A percentile compares a stretch with the other conserved stretches of the same genome.
Evolutionary conservation across 495 filamentous ascomycete species (phyloP).

Genomic region (Tirmania nivea): DNA sequence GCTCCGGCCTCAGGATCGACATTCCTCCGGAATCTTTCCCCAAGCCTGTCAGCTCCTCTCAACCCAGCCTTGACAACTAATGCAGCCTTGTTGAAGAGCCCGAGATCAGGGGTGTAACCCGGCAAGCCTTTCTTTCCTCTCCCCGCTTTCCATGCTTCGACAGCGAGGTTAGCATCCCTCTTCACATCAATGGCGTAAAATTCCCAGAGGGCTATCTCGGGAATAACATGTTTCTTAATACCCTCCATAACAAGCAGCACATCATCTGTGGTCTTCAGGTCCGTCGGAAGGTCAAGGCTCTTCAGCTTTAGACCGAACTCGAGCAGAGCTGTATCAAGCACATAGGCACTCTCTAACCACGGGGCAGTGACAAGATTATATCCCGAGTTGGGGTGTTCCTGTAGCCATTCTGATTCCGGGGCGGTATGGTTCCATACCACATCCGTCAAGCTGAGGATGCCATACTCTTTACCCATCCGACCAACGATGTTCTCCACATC

Average conservation of each 20-base stretch:
- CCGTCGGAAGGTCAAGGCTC: constrained; percentile 47
- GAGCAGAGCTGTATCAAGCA: constrained; percentile 66
- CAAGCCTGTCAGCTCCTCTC: constrained; percentile 43
- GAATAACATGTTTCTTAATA: constrained; percentile 58
- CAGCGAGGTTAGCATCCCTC: constrained; percentile 39
- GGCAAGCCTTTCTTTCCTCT: constrained; percentile 19
- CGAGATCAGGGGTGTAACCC: constrained; percentile 25
- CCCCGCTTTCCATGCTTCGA: constrained; percentile 48
- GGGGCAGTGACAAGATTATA: constrained; percentile 89
- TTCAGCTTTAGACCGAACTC: constrained; percentile 50
- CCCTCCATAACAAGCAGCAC: constrained; percentile 67
- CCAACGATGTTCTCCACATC: constrained; percentile 57
- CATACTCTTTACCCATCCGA: constrained; percentile 66
- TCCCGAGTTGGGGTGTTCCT: constrained; percentile 85
- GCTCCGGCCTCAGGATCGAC: constrained; percentile 47
- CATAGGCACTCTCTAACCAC: constrained; percentile 71
- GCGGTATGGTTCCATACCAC: constrained; percentile 98
- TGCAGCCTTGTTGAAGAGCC: constrained; percentile 36
- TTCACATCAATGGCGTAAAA: constrained; percentile 73
- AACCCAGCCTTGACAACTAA: constrained; percentile 37
- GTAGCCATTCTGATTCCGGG: constrained; percentile 81
- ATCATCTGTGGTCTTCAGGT: constrained; percentile 46
- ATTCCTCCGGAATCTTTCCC: constrained; percentile 50
- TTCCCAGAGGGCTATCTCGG: constrained; percentile 65
- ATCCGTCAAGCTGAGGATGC: constrained; percentile 74